Evolutionary conservation across 2,329 filamentous ascomycete genomes (phyloP).

Genomic region (Claviceps sp.): DNA sequence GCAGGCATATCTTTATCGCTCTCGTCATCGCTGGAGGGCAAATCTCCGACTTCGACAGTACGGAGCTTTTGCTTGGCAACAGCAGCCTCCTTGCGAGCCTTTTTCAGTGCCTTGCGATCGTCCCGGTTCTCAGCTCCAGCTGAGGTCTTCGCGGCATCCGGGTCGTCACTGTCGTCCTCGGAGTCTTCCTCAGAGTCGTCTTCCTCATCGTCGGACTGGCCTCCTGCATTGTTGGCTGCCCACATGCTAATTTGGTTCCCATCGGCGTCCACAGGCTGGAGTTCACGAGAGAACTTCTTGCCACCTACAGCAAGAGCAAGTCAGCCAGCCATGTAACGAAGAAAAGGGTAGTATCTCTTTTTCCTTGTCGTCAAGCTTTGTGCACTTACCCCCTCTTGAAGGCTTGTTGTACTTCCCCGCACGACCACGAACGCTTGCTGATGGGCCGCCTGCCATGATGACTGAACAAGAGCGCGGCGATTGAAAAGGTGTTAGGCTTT

Average conservation of each 20-base stretch:
- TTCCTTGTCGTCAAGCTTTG: background rate
- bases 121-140: constrained; percentile 54
- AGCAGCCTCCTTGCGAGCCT: constrained; percentile 82
- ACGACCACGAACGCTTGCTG: constrained; percentile 52
- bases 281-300: constrained; percentile 87
- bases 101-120: constrained; percentile 74
- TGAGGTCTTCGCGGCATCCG: constrained; percentile 28
- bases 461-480: background rate
- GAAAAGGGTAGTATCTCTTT: no score
- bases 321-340: background rate
- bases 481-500: background rate
- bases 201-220: constrained; percentile 39
- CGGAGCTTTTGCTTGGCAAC: constrained; percentile 61
- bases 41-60: constrained; percentile 67
- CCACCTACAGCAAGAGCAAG: constrained; percentile 47
- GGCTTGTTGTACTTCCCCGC: constrained; percentile 93
- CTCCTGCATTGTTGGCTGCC: constrained; percentile 47
- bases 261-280: constrained; percentile 77
- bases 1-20: constrained; percentile 58
- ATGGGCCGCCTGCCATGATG: constrained; percentile 34
- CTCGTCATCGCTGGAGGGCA: constrained; percentile 61
- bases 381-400: constrained; percentile 67
- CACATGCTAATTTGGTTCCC: constrained; percentile 86
- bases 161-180: constrained; percentile 35
- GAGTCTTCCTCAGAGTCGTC: constrained; percentile 40